A percentile compares a stretch with the other conserved stretches of the same genome.
These are phyloP conservation scores for Talaromyces ruber DNA, from an alignment of 495 filamentous ascomycete species.

Conservation along the genomic window DNA sequence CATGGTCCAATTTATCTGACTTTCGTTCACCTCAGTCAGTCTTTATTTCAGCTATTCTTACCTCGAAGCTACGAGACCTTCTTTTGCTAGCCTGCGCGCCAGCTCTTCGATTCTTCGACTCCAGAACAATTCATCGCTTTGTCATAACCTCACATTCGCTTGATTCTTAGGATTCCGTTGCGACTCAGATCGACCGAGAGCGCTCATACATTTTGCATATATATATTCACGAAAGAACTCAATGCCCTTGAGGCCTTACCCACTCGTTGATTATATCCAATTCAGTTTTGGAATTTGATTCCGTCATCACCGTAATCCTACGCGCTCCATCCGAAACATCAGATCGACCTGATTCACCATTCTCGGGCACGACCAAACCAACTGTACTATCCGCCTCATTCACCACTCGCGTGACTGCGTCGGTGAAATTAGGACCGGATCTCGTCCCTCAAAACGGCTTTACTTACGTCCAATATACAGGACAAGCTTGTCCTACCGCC, in stretches of 20 bases:
- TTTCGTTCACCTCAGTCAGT: background rate
- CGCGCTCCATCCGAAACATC: background rate
- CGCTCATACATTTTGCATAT: background rate
- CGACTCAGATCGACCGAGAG: background rate
- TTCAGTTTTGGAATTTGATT: background rate
- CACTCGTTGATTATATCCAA: background rate
- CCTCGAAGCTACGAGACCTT: background rate
- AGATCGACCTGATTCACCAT: background rate
- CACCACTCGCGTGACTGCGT: conserved; percentile 1
- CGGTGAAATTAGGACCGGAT: conserved; percentile 10
- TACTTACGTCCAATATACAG: conserved; percentile 56
- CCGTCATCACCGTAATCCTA: background rate
- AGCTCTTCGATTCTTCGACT: background rate
- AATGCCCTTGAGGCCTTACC: background rate
- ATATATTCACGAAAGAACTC: background rate
- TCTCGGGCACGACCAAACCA: background rate
- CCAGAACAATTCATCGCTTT: background rate
- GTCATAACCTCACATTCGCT: background rate
- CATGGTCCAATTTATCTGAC: background rate
- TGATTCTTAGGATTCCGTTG: background rate
- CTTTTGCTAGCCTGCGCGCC: background rate
- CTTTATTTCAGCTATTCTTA: background rate
- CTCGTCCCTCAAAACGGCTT: conserved; percentile 53
- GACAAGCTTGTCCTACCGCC: conserved; percentile 68
- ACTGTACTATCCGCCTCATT: background rate